Evolutionary conservation across 257 asterid genomes (phyloP), one percentile per base, ranked within the genome.

Genomic region (Ophiorrhiza pumila): DNA sequence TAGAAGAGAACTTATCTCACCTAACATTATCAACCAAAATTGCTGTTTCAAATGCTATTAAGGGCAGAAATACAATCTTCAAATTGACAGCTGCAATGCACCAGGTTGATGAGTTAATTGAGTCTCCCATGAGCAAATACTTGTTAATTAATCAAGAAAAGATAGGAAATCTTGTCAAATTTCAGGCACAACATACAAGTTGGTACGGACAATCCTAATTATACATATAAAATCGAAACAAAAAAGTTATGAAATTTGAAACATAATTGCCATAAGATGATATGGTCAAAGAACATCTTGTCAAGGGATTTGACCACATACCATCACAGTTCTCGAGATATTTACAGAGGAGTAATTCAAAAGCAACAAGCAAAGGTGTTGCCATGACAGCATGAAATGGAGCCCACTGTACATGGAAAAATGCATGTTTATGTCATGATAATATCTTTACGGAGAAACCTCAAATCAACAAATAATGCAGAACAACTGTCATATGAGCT

Each of bases 21-120:
- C 97, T 84, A 52, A 94, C 80, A 75, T 94, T 94, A 77, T 94
- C 99, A 72, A 86, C 91, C 89, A 92, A 83, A 80, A 90, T 83
- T 27, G 98, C 97, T 45, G 79, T 77, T 86, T 94, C 96, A 65
- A 94, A 84, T 27, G 93, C 97, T 76, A 94, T 79, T 77, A 91
- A 81, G 68, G 99, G 99, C 76, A 90, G 34, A 84, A 94, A 94
- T 55, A 89, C 98, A 81, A 94, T 87, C 98, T 89, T 94, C 95
- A 94, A 79, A 85, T 71, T 85, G 80, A 91, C 86, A 82, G 87
- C 99, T 94, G 96, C 74, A 85, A 77, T 69, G 83, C 68, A 70
- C 74, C 81, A 82, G 58, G 56, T 39, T 50, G 12, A 37, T 67
- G 66, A 78, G 76, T 58, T 34, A 61, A 79, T 17, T 77, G 72